Percentiles rank a stretch among this genome's conserved stretches.
Evolutionary conservation across 768 basidiomycete species (phyloP).

Genomic region (Leccinum arenicola): DNA sequence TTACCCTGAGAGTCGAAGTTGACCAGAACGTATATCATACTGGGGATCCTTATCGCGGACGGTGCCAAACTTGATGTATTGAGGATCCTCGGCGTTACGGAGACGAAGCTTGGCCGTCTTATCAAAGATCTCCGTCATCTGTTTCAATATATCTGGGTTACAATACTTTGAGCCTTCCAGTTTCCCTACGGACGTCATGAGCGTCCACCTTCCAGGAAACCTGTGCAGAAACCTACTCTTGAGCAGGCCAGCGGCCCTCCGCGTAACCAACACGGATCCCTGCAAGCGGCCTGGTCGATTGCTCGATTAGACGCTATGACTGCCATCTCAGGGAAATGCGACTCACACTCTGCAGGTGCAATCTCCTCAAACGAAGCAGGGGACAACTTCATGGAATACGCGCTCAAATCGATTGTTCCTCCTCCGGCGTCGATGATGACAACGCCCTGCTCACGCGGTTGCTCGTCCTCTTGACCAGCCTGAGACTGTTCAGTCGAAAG

Average conservation of each 20-base stretch:
- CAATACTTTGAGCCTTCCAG: conserved; percentile 32
- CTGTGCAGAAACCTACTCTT: conserved; percentile 12
- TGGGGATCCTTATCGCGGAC: conserved; percentile 37
- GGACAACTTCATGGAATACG: conserved; percentile 38
- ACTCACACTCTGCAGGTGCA: conserved; percentile 34
- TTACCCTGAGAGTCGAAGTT: conserved; percentile 38
- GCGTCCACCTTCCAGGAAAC: background rate
- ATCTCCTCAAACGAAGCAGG: conserved; percentile 40
- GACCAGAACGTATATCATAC: conserved; percentile 38
- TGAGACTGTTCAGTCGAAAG: conserved; percentile 14
- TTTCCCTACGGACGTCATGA: conserved; percentile 20
- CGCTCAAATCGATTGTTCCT: conserved; percentile 42
- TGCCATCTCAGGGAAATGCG: background rate
- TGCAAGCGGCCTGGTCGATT: conserved; percentile 35
- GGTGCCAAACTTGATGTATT: conserved; percentile 42
- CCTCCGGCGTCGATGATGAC: conserved; percentile 54
- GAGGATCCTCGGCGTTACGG: conserved; percentile 36
- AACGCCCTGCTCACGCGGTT: conserved; percentile 32
- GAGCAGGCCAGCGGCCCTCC: conserved; percentile 33
- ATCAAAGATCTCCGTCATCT: conserved; percentile 40
- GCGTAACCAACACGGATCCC: conserved; percentile 40
- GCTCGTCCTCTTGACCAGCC: conserved; percentile 17
- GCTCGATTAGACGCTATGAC: background rate
- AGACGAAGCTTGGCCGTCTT: conserved; percentile 43
- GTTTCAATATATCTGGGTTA: conserved; percentile 31